Conservation (phyloP, 2,329 filamentous ascomycete species). For the Lachnellula subtilissima region DNA sequence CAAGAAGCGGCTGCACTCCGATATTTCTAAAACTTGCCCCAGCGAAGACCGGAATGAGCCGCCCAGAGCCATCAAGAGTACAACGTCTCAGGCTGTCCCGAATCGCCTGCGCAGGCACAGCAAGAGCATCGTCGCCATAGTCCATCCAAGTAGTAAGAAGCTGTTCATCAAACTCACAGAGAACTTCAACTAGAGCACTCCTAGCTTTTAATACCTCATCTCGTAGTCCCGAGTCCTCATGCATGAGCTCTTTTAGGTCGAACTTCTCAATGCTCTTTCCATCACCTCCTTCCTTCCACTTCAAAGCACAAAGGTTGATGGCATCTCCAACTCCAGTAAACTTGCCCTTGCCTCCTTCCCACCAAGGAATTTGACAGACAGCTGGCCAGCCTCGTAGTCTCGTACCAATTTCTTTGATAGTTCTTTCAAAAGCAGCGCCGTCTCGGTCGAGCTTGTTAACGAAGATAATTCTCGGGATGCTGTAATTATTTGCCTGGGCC, state of each 20-base stretch:
- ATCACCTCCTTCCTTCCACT: slow-evolving; percentile 65
- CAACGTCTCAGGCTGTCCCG: slow-evolving; percentile 69
- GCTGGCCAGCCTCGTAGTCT: slow-evolving; percentile 80
- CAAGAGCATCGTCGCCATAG: slow-evolving; percentile 65
- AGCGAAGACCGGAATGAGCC: slow-evolving; percentile 80
- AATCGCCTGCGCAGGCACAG: slow-evolving; percentile 61
- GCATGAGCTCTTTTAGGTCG: slow-evolving; percentile 48
- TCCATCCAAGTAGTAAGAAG: slow-evolving; percentile 84
- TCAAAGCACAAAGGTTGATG: slow-evolving; percentile 67
- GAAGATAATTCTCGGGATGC: slow-evolving; percentile 76
- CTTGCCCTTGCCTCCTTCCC: slow-evolving; percentile 65
- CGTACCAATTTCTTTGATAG: slow-evolving; percentile 78
- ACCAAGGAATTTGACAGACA: slow-evolving; percentile 94
- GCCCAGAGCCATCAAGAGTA: slow-evolving; percentile 62
- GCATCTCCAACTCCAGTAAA: slow-evolving; percentile 84
- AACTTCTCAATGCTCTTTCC: slow-evolving; percentile 57
- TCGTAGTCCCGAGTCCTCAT: slow-evolving; percentile 45
- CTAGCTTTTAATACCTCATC: slow-evolving; percentile 72
- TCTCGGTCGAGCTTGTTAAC: slow-evolving; percentile 84
- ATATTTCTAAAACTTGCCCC: slow-evolving; percentile 93
- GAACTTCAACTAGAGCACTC: slow-evolving; percentile 70
- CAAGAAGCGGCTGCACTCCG: slow-evolving; percentile 85
- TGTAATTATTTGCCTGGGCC: slow-evolving; percentile 80
- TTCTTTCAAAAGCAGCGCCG: slow-evolving; percentile 75
- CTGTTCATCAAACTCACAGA: slow-evolving; percentile 83